These are phyloP conservation scores for Verticillium nubilum DNA, from an alignment of 2,329 filamentous ascomycete species.

Conservation along the genomic window DNA sequence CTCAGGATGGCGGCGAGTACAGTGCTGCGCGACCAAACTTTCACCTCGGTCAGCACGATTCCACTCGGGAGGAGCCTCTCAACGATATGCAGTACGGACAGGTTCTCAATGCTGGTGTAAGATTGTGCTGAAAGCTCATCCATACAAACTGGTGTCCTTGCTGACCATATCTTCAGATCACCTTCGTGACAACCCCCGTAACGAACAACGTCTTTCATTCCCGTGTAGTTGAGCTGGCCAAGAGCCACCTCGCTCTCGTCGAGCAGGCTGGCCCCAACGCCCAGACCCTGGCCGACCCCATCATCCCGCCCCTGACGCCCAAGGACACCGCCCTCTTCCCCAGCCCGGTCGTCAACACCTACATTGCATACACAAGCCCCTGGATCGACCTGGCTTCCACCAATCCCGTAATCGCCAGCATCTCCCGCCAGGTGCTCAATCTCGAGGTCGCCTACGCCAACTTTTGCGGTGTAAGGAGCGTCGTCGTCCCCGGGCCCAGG, in stretches of 20 bases:
- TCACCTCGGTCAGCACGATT: slow-evolving; percentile 72
- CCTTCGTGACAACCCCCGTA: slow-evolving; percentile 72
- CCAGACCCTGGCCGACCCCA: slow-evolving; percentile 47
- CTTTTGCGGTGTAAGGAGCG: slow-evolving; percentile 83
- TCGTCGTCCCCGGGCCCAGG: slow-evolving; percentile 76
- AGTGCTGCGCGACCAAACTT: slow-evolving; percentile 38
- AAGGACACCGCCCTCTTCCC: slow-evolving; percentile 73
- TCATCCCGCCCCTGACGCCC: slow-evolving; percentile 65
- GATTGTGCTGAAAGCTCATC: slow-evolving; percentile 22
- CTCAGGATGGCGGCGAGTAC: slow-evolving; percentile 7
- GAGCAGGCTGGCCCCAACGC: slow-evolving; percentile 34
- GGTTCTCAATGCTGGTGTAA: slow-evolving; percentile 64
- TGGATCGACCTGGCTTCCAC: slow-evolving; percentile 89
- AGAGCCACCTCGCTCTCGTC: slow-evolving; percentile 45
- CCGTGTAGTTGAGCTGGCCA: slow-evolving; percentile 59
- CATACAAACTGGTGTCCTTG: slow-evolving; percentile 11
- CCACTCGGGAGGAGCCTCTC: slow-evolving; percentile 53
- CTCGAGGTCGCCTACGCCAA: slow-evolving; percentile 91
- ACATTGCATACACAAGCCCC: slow-evolving; percentile 75
- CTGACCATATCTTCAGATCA: slow-evolving; percentile 49
- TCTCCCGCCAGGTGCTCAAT: slow-evolving; percentile 85
- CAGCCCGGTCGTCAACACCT: slow-evolving; percentile 61
- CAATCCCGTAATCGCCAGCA: slow-evolving; percentile 75
- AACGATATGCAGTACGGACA: slow-evolving; percentile 60
- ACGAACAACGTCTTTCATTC: slow-evolving; percentile 69